Conservation (phyloP, 164 flowering plant genomes). For the Vitis riparia region DNA sequence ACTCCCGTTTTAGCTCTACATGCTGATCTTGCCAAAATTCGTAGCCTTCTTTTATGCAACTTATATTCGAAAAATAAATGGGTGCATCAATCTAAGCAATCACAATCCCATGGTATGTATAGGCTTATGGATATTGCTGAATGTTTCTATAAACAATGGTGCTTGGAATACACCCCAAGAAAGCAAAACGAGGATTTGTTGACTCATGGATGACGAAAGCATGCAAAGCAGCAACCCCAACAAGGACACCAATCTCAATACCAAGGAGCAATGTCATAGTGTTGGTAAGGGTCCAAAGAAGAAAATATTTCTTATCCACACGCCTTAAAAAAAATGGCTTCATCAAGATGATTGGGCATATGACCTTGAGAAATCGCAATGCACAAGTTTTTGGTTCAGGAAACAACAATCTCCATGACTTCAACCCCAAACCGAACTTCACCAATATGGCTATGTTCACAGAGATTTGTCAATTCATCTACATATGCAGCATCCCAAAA, state of each 20-base stretch:
- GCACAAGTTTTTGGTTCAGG: conserved; percentile 85
- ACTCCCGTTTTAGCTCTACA: too few relatives aligned
- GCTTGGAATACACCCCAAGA: conserved; percentile 97
- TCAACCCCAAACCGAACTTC: conserved; percentile 98
- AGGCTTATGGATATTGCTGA: conserved; percentile 93
- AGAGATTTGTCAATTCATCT: conserved; percentile 77
- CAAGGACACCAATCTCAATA: conserved; percentile 94
- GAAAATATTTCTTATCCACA: conserved; percentile 88
- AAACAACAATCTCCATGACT: conserved; percentile 82
- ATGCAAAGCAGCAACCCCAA: conserved; percentile 93
- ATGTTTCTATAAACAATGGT: conserved; percentile 87
- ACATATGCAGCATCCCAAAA: conserved; percentile 93
- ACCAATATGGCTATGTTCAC: conserved; percentile 88
- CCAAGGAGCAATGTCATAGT: conserved; percentile 80
- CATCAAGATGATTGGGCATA: conserved; percentile 54
- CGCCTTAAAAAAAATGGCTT: conserved; percentile 91
- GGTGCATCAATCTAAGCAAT: conserved; percentile 96
- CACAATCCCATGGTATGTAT: conserved; percentile 90
- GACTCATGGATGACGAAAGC: conserved; percentile 99
- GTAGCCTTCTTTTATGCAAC: conserved; percentile 72
- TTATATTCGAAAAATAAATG: conserved; percentile 91
- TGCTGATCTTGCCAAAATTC: too few relatives aligned
- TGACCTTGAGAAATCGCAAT: conserved; percentile 55
- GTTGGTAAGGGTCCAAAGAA: conserved; percentile 85
- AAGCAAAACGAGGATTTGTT: conserved; percentile 96